phyloP scores from a whole-genome alignment of 2,329 filamentous ascomycete species.

The Trichoderma atrobrunneum region DNA sequence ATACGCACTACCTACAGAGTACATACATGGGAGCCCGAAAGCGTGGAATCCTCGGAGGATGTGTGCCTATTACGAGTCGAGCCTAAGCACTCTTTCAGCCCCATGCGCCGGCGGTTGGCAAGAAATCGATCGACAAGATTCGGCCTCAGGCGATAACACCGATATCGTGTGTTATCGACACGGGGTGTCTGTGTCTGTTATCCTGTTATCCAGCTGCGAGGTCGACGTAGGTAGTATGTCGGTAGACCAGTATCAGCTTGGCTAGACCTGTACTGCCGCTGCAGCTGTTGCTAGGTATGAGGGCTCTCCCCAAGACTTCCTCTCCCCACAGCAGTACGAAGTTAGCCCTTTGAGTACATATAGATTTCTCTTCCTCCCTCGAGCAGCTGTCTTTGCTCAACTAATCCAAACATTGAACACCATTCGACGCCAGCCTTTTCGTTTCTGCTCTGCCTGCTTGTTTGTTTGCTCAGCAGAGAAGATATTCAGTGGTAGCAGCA shows the following conservation, averaged over 20 bases:
- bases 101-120: constrained; percentile 4
- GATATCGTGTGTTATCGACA: not conserved
- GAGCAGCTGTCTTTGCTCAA: constrained; percentile 23
- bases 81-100: constrained; percentile 4
- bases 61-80: not conserved
- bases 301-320: not conserved
- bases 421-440: constrained; percentile 2
- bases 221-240: not conserved
- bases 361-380: constrained; percentile 27
- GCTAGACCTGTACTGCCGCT: not conserved
- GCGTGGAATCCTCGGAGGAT: constrained; percentile 1
- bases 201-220: not conserved
- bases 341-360: constrained; percentile 27
- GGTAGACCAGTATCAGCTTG: not conserved
- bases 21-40: constrained; percentile 16
- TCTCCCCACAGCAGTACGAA: constrained; percentile 22
- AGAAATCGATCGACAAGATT: constrained; percentile 2
- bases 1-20: constrained; percentile 5
- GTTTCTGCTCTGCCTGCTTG: not conserved
- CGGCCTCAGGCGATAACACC: not conserved
- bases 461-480: not conserved
- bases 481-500: not conserved
- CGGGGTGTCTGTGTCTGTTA: not conserved
- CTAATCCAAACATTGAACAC: constrained; percentile 16
- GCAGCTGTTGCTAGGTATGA: not conserved